These are phyloP conservation scores for Prunus mume DNA, from an alignment of 306 rosid species.

Conservation along the genomic window DNA sequence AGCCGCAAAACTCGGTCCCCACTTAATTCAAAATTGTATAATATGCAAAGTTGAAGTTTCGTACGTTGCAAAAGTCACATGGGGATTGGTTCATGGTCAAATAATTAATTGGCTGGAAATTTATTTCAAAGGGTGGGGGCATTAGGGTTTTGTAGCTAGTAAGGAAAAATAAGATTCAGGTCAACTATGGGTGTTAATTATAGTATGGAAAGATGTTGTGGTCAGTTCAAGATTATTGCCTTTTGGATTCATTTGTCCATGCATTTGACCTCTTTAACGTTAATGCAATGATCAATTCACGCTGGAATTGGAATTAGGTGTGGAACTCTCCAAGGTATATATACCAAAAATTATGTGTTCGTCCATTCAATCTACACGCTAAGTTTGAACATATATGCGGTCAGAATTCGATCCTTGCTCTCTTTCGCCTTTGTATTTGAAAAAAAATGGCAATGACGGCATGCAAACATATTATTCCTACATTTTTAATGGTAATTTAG, in stretches of 20 bases:
- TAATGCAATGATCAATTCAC: background rate
- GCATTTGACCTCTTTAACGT: conserved; percentile 1
- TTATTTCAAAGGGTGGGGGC: background rate
- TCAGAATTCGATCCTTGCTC: no score
- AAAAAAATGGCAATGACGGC: background rate
- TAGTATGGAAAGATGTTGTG: background rate
- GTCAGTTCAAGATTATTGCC: conserved; percentile 2
- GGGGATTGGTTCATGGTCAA: conserved; percentile 42
- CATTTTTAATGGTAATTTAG: background rate
- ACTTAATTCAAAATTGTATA: conserved; percentile 8
- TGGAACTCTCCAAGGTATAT: background rate
- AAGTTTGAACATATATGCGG: no score
- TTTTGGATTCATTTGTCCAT: background rate
- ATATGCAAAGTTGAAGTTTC: conserved; percentile 52
- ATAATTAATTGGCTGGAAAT: background rate
- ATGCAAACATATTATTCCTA: background rate
- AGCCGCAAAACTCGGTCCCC: conserved; percentile 58
- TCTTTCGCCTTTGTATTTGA: no score
- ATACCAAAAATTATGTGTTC: background rate
- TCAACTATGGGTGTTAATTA: background rate
- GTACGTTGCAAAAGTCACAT: conserved; percentile 42
- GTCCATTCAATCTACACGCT: no score
- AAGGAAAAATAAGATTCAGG: background rate
- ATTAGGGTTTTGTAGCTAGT: background rate
- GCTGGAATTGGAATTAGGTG: background rate